Conservation (phyloP, 768 basidiomycete genomes). For the Pluteus cervinus region DNA sequence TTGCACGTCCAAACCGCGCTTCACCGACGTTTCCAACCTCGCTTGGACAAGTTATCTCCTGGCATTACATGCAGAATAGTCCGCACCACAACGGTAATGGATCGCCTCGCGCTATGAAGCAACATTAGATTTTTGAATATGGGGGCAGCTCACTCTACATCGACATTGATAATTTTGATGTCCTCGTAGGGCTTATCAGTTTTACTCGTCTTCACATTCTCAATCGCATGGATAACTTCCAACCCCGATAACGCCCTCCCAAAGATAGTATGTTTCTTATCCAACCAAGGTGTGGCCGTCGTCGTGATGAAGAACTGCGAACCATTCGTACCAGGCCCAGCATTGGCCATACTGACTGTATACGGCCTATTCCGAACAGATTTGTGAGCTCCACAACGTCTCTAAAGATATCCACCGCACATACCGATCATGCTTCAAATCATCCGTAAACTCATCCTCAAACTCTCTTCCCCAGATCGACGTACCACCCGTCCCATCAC, state of each 20-base stretch:
- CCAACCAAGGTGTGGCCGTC: slow-evolving; percentile 88
- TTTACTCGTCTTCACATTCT: slow-evolving; percentile 84
- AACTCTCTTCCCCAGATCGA: slow-evolving; percentile 90
- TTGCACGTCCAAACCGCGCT: too few species aligned
- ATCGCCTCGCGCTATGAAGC: slow-evolving; percentile 3
- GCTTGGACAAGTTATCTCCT: slow-evolving; percentile 39
- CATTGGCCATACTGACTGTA: slow-evolving; percentile 93
- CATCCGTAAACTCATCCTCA: slow-evolving; percentile 90
- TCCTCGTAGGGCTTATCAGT: slow-evolving; percentile 88
- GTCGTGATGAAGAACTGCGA: slow-evolving; percentile 99
- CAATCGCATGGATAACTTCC: slow-evolving; percentile 88
- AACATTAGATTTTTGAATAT: slow-evolving; percentile 1
- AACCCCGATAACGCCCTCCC: slow-evolving; percentile 83
- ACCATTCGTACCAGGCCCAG: slow-evolving; percentile 85
- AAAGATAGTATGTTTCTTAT: slow-evolving; percentile 90
- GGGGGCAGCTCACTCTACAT: slow-evolving; percentile 61
- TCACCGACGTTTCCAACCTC: slow-evolving; percentile 28
- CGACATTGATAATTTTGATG: slow-evolving; percentile 83
- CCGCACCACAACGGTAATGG: not conserved
- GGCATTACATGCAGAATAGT: slow-evolving; percentile 26
- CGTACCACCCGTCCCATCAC: slow-evolving; percentile 87
- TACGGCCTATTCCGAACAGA: slow-evolving; percentile 61
- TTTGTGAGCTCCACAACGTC: slow-evolving; percentile 4
- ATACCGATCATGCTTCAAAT: slow-evolving; percentile 85
- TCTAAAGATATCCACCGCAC: slow-evolving; percentile 12